phyloP scores from a whole-genome alignment of 306 rosid genomes.

The Fragaria iinumae region DNA sequence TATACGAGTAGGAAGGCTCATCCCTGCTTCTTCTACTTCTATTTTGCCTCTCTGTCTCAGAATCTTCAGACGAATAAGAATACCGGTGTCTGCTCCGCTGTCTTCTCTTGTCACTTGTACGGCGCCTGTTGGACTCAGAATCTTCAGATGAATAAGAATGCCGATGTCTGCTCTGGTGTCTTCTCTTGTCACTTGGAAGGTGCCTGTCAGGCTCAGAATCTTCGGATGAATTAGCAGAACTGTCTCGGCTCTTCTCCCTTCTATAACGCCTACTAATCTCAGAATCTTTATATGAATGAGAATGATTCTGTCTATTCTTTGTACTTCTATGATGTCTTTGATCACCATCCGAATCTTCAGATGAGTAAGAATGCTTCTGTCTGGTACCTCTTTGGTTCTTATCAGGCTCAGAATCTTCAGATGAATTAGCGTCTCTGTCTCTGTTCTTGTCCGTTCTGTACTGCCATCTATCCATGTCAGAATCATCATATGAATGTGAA shows the following conservation, averaged over 20 bases:
- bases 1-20: conserved; percentile 18
- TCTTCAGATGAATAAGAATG: conserved; percentile 27
- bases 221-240: conserved; percentile 28
- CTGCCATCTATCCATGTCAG: conserved; percentile 19
- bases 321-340: conserved; percentile 27
- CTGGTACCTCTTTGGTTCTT: conserved; percentile 23
- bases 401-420: conserved; percentile 26
- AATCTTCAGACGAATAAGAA: conserved; percentile 27
- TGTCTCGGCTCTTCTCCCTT: conserved; percentile 27
- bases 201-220: conserved; percentile 28
- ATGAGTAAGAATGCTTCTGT: conserved; percentile 28
- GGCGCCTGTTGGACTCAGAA: conserved; percentile 25
- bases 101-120: conserved; percentile 31
- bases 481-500: conserved; percentile 18
- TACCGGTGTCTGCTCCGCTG: conserved; percentile 25
- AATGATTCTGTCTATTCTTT: conserved; percentile 10
- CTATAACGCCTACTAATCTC: conserved; percentile 18
- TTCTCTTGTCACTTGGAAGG: conserved; percentile 30
- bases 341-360: conserved; percentile 22
- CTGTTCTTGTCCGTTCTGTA: conserved; percentile 26
- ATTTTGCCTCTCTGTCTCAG: conserved; percentile 23
- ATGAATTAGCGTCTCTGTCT: conserved; percentile 26
- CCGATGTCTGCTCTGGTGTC: conserved; percentile 23
- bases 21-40: conserved; percentile 30
- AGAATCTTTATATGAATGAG: conserved; percentile 20